Base-by-base conservation (phyloP, 345 rosid genomes). In the Salix brachista region DNA sequence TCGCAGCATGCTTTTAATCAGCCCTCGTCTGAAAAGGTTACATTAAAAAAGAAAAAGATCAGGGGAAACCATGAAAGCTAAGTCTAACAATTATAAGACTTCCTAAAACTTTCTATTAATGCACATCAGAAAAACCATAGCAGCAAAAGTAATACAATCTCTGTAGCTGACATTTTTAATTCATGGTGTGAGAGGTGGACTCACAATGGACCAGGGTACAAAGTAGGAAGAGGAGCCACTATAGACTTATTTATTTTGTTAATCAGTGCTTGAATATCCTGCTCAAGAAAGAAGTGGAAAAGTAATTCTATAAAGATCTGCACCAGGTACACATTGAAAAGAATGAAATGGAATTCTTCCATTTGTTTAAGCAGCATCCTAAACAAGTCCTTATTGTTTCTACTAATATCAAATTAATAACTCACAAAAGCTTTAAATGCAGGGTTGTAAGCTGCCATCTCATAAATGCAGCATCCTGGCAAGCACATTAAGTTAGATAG, bases 371-470 rank as follows among this genome's bases (percentile, higher is more conserved):
- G 6, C n/a, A 58, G 30, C 25, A 70, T 23, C n/a, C 19, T 30
- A n/a, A 62, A 23, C 32, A 69, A 41, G 19, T 44, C 32, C 19
- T 39, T 73, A 39, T 25, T 62, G 21, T 58, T 6, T 50, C 14
- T 23, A n/a, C 34, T 18, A 52, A 52, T 69, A 46, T 28, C 36
- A 69, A 73, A 84, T 32, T 16, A 65, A 58, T 52, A 52, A 78
- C 93, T 90, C 84, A 96, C 98, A 80, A 96, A 93, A 70, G 99
- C 99, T 87, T 92, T 96, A 84, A 96, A 96, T 76, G 99, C 98
- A 37, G 99, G 92, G 87, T 86, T 93, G 84, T 85, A 89, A 67
- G 97, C 86, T 62, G 96, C 86, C 92, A 96, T 96, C 88, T 96
- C 99, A 86, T 91, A 96, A 76, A 96, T 85, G 89, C 99, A 96